phyloP scores from a whole-genome alignment of 305 asterid genomes.

The Euphrasia arctica region DNA sequence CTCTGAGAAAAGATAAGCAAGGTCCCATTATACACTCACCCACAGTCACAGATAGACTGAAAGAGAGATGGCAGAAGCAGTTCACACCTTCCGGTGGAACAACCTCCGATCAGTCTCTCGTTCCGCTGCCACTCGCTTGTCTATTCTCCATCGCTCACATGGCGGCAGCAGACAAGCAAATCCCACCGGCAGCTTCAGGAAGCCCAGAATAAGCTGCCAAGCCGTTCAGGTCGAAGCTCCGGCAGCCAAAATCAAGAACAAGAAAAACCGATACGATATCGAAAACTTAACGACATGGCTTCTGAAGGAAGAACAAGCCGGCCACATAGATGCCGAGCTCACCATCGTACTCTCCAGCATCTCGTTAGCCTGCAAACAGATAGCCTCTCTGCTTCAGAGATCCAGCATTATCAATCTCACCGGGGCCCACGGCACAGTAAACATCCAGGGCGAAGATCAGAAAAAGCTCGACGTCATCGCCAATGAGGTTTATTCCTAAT shows the following conservation, averaged over 20 bases:
- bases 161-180: constrained; percentile 18
- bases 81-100: constrained; percentile 39
- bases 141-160: constrained; percentile 10
- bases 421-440: constrained; percentile 75
- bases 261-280: constrained; percentile 50
- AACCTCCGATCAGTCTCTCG: constrained; percentile 39
- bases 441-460: constrained; percentile 88
- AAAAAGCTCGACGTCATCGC: constrained; percentile 84
- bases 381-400: constrained; percentile 70
- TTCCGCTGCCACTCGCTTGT: constrained; percentile 20
- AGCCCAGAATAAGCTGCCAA: constrained; percentile 33
- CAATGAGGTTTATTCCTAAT: constrained; percentile 50
- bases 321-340: constrained; percentile 72
- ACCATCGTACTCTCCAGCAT: constrained; percentile 78
- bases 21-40: constrained; percentile 10
- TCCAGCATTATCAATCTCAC: constrained; percentile 74
- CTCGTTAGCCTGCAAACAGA: constrained; percentile 81
- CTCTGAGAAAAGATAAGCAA: constrained; percentile 37
- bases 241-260: constrained; percentile 26
- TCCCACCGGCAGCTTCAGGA: constrained; percentile 9
- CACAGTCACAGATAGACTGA: neutral
- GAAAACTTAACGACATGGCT: constrained; percentile 72
- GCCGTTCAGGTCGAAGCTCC: constrained; percentile 40
- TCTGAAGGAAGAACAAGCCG: constrained; percentile 63
- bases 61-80: constrained; percentile 49